Base-by-base conservation (phyloP, 768 basidiomycete genomes). In the Mycena metata region DNA sequence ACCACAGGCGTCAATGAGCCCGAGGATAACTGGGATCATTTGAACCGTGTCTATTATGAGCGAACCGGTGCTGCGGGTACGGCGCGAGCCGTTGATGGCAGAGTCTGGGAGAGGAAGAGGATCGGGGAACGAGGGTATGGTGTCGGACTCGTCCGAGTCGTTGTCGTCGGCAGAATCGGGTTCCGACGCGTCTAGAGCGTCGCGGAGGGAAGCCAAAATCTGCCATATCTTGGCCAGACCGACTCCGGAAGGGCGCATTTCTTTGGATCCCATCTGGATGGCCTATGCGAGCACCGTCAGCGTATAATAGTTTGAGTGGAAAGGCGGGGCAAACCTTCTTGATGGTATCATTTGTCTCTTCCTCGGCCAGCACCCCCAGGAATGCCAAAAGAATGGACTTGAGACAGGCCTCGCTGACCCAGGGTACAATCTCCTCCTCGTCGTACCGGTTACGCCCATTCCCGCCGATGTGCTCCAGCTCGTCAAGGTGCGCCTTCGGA, bases 391-490 rank as follows among this genome's bases (percentile, higher is more conserved):
- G 73, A 39, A 94, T 79, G 1, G 90, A 83, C 72, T 88, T 91
- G 39, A 88, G 77, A 67, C 91, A 91, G 1, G 82, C 76, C 70
- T 93, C 91, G 74, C 86, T 87, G 54, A 91, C 84, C 92, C 92
- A 93, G 1, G 79, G 80, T 19, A 81, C 73, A 26, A 82, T 74
- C 26, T 83, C 84, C 10, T 83, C 84, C 23, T 83, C 79, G 3
- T 81, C 82, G n/a, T 78, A 79, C 16, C 76, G 72, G 26, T 47
- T 73, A 26, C 74, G 76, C 33, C 74, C 71, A 45, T 74, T 79
- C 47, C 83, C 82, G 45, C 77, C 81, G 54, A 90, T 81, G 58
- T 84, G 83, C 33, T 92, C 92, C 10, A 95, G 78, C 66, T 93
- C 91, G 51, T 90, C 88, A 6, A 91, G 75, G 61, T 89, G 85